Evolutionary conservation across 768 basidiomycete genomes (phyloP), one percentile per base, ranked within the genome.

Genomic region (Clavaria fumosa): DNA sequence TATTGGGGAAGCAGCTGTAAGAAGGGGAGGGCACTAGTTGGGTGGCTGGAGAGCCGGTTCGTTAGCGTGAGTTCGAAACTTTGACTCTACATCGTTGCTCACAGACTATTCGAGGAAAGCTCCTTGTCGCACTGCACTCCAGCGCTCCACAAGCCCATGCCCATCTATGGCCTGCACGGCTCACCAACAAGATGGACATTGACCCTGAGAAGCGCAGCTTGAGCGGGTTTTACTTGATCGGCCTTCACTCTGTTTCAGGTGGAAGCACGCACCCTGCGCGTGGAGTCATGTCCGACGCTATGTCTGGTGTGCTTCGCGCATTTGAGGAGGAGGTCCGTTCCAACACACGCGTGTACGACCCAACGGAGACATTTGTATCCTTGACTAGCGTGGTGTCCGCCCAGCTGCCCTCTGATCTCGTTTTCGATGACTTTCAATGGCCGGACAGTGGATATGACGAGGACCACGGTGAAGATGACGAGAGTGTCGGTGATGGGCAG

Each of bases 1-100:
- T 39, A 39, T 22, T 39, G 38, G 38, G 38, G 38, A 18, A 32
- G 38, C 30, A 32, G 28, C 20, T 39, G 38, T 27, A 39, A 31
- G 38, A 39, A 21, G 21, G 38, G 38, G 3, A 39, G 38, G 27
- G 38, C 38, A 10, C 33, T n/a, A 31, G 15, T 39, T 12, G 38
- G 38, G 7, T 39, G 30, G 27, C 19, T 39, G 31, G 38, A 39
- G 21, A 39, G 38, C 22, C 38, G 38, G 7, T 39, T 39, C 19
- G 38, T 39, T 4, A 19, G 21, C 33, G 38, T 39, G 14, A 31
- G 38, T 39, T 31, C n/a, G n/a, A n/a, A n/a, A n/a, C n/a, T n/a
- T n/a, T n/a, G n/a, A 20, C 10, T 22, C 23, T 17, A 31, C 35
- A 10, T 23, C 31, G 26, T 28, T 14, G 14, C 14, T 28, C 26